These are phyloP conservation scores for Collybia nuda DNA, from an alignment of 768 basidiomycete genomes.

Conservation along the genomic window DNA sequence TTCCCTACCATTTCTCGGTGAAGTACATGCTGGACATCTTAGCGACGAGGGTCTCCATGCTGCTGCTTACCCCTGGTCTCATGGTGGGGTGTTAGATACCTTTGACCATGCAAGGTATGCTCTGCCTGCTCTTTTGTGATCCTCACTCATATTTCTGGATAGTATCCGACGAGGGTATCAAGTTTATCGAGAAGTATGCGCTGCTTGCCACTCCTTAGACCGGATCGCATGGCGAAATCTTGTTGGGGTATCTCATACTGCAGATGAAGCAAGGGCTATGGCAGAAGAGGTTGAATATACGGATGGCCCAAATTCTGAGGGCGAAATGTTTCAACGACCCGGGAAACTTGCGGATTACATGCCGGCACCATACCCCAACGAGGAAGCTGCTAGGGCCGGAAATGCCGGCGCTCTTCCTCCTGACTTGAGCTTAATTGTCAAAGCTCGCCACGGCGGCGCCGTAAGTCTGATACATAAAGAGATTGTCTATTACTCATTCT, in stretches of 20 bases:
- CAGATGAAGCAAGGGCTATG: slow-evolving; percentile 83
- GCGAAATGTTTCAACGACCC: slow-evolving; percentile 98
- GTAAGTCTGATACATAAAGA: slow-evolving; percentile 43
- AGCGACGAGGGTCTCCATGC: slow-evolving; percentile 96
- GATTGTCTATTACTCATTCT: neutral
- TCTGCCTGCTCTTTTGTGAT: slow-evolving; percentile 23
- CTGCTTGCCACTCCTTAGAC: slow-evolving; percentile 98
- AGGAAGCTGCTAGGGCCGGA: slow-evolving; percentile 92
- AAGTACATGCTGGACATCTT: slow-evolving; percentile 90
- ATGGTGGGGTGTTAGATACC: slow-evolving; percentile 83
- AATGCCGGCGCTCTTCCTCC: slow-evolving; percentile 97
- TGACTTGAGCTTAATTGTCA: slow-evolving; percentile 95
- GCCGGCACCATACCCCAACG: slow-evolving; percentile 94
- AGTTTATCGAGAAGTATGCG: slow-evolving; percentile 99
- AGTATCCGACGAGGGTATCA: slow-evolving; percentile 96
- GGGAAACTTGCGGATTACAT: slow-evolving; percentile 98
- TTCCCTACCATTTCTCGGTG: slow-evolving; percentile 81
- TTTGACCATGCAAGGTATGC: slow-evolving; percentile 93
- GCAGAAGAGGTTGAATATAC: slow-evolving; percentile 97
- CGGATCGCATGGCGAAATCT: slow-evolving; percentile 99
- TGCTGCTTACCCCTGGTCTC: slow-evolving; percentile 84
- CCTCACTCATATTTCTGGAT: slow-evolving; percentile 7
- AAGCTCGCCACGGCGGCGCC: slow-evolving; percentile 95
- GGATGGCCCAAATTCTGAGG: slow-evolving; percentile 91
- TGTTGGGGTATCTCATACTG: slow-evolving; percentile 96